These are phyloP conservation scores for Aureobasidium uvarum DNA, from an alignment of 2,329 filamentous ascomycete genomes.

Conservation along the genomic window DNA sequence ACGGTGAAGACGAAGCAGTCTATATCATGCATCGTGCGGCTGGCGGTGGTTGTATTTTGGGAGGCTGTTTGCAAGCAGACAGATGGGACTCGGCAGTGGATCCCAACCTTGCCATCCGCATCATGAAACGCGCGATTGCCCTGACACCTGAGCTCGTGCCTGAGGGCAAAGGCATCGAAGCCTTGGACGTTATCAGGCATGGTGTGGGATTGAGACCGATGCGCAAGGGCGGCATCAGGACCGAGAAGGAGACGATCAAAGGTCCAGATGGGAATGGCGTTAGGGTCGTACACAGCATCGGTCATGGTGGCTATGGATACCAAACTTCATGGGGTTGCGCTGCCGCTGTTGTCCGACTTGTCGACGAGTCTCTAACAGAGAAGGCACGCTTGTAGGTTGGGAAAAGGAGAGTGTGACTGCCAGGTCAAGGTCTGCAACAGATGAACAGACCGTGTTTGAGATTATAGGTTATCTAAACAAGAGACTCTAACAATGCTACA, in stretches of 20 bases:
- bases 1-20: constrained; percentile 67
- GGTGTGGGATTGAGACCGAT: constrained; percentile 78
- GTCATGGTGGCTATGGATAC: constrained; percentile 73
- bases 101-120: constrained; percentile 72
- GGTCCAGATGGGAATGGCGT: constrained; percentile 44
- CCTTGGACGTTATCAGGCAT: constrained; percentile 73
- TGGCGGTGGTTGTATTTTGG: constrained; percentile 78
- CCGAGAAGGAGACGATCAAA: constrained; percentile 68
- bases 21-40: constrained; percentile 82
- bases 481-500: not conserved
- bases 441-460: not conserved
- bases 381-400: constrained; percentile 32
- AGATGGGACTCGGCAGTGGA: constrained; percentile 80
- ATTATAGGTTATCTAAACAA: not conserved
- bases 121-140: constrained; percentile 75
- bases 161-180: constrained; percentile 66
- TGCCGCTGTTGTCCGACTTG: constrained; percentile 43
- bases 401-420: too few relatives aligned
- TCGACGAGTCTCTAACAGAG: constrained; percentile 36
- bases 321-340: constrained; percentile 49
- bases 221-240: constrained; percentile 67
- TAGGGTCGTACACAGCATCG: constrained; percentile 77
- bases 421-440: not conserved
- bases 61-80: constrained; percentile 77
- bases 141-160: constrained; percentile 62